A percentile compares a stretch with the other conserved stretches of the same genome.
Evolutionary conservation across 2,329 filamentous ascomycete genomes (phyloP).

Genomic region (Colletotrichum tofieldiae): DNA sequence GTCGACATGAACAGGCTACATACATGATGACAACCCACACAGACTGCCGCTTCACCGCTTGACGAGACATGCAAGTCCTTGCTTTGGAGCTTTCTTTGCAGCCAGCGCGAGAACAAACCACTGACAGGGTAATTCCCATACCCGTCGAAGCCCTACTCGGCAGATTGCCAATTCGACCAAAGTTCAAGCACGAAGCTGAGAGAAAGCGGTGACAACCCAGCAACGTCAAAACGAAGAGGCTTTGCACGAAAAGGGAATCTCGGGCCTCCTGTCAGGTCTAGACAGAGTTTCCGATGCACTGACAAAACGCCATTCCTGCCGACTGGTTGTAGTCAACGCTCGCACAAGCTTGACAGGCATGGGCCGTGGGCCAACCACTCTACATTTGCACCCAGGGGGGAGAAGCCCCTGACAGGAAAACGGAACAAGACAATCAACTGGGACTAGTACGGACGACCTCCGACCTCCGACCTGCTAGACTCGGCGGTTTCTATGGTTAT

Average conservation of each 20-base stretch:
- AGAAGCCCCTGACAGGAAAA: constrained; percentile 36
- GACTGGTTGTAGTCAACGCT: constrained; percentile 27
- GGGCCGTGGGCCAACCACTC: constrained; percentile 22
- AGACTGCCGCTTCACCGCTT: constrained; percentile 35
- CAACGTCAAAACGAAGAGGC: constrained; percentile 1
- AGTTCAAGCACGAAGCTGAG: constrained; percentile 34
- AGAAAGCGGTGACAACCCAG: constrained; percentile 28
- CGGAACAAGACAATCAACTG: constrained; percentile 37
- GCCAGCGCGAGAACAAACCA: constrained; percentile 16
- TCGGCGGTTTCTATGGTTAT: constrained; percentile 33
- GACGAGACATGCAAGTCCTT: constrained; percentile 38
- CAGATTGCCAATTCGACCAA: constrained; percentile 38
- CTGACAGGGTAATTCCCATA: constrained; percentile 26
- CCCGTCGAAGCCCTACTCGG: constrained; percentile 21
- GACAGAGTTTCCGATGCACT: constrained; percentile 41
- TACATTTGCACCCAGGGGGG: constrained; percentile 7
- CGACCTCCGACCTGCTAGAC: constrained; percentile 40
- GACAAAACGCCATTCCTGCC: constrained; percentile 27
- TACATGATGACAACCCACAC: constrained; percentile 17
- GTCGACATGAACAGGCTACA: constrained; percentile 19
- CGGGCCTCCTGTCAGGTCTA: constrained; percentile 39
- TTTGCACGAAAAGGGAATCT: constrained; percentile 8
- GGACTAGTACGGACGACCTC: constrained; percentile 42
- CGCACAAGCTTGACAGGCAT: constrained; percentile 33
- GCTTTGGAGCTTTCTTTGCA: constrained; percentile 24